Evolutionary conservation across 148 eudicot genomes (phyloP).

Genomic region (Camellia granthamiana): DNA sequence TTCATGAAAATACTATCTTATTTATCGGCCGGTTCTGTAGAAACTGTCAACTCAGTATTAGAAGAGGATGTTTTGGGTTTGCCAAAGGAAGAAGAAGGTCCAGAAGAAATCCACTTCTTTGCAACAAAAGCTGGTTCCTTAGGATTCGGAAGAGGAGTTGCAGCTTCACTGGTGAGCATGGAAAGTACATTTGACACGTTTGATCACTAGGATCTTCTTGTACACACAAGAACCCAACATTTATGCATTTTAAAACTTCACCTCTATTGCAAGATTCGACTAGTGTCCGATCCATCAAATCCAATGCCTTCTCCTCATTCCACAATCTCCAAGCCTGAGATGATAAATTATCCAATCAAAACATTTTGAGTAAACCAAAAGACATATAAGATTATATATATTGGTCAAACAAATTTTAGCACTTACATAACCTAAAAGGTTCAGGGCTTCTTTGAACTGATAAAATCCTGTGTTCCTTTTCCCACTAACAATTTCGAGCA

Average conservation of each 20-base stretch:
- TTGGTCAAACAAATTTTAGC: no score
- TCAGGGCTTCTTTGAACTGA: conserved; percentile 1
- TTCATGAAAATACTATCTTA: not conserved
- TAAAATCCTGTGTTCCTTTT: conserved; percentile 16
- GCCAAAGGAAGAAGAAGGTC: conserved; percentile 6
- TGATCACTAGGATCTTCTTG: conserved; percentile 27
- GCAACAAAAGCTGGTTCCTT: conserved; percentile 25
- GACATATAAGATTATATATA: no score
- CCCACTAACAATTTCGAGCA: conserved; percentile 22
- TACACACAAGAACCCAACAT: conserved; percentile 23
- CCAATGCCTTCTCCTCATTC: conserved; percentile 19
- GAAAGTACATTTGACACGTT: conserved; percentile 20
- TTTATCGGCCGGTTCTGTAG: not conserved
- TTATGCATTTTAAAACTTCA: conserved; percentile 25
- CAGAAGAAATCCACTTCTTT: not conserved
- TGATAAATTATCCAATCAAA: not conserved
- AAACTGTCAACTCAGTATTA: not conserved
- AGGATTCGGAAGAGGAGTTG: conserved; percentile 22
- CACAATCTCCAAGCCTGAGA: conserved; percentile 26
- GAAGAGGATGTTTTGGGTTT: conserved; percentile 8
- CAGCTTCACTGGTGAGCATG: conserved; percentile 14
- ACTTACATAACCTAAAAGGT: conserved; percentile 22
- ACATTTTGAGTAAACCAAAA: no score
- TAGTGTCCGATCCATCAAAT: conserved; percentile 10
- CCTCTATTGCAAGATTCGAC: conserved; percentile 1